Percentiles rank a stretch among this genome's conserved stretches.
phyloP scores from a whole-genome alignment of 2,329 filamentous ascomycete species.

The Didymosphaeria variabile region DNA sequence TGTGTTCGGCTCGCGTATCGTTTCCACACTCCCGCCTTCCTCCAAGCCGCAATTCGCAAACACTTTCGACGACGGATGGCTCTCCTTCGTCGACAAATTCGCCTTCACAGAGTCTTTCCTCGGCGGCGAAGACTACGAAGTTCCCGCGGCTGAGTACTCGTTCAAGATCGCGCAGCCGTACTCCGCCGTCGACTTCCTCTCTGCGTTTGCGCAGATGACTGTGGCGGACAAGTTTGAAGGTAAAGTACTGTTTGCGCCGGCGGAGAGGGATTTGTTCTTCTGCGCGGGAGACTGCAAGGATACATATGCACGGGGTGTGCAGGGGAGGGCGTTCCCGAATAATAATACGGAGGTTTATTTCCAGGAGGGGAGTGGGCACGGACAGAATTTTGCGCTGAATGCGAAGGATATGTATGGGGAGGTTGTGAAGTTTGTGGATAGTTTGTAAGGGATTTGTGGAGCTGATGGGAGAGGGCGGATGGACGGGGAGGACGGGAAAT shows the following conservation, averaged over 20 bases:
- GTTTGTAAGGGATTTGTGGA: neutral
- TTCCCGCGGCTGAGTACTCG: neutral
- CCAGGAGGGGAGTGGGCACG: constrained; percentile 4
- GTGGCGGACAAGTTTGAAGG: constrained; percentile 1
- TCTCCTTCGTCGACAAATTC: constrained; percentile 8
- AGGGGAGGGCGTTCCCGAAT: neutral
- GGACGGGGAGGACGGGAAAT: too few species aligned
- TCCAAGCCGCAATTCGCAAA: neutral
- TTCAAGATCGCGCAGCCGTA: constrained; percentile 13
- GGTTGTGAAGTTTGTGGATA: constrained; percentile 5
- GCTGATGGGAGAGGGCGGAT: too few species aligned
- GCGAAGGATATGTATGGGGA: neutral
- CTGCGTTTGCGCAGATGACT: neutral
- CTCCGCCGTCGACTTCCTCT: neutral
- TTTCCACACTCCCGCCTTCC: neutral
- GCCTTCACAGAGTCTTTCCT: constrained; percentile 8
- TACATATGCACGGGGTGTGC: neutral
- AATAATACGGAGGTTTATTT: neutral
- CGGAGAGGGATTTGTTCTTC: constrained; percentile 1
- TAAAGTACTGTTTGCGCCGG: constrained; percentile 4
- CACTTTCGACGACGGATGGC: constrained; percentile 2
- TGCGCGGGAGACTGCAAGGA: constrained; percentile 6
- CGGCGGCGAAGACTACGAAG: neutral
- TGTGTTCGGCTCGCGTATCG: constrained; percentile 2
- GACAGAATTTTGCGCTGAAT: constrained; percentile 9